phyloP scores from a whole-genome alignment of 2,329 filamentous ascomycete genomes.

The Nigrograna mackinnonii region DNA sequence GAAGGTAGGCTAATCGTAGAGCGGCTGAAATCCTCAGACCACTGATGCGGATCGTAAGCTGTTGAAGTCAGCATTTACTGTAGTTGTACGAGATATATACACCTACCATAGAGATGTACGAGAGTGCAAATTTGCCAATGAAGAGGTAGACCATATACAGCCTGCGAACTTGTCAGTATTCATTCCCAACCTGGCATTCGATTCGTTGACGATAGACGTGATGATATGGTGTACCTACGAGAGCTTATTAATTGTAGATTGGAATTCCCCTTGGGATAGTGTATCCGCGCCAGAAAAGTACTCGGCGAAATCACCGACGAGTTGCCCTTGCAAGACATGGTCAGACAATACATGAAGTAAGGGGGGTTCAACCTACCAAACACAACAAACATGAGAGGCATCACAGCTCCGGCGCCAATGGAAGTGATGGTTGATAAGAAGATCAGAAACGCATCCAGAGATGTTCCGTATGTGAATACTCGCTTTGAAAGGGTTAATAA shows the following conservation, averaged over 20 bases:
- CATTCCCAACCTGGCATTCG: too few species aligned
- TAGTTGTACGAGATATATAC: neutral
- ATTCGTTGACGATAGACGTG: too few species aligned
- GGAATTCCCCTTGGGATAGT: constrained; percentile 53
- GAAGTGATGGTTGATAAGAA: constrained; percentile 28
- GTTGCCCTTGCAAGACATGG: constrained; percentile 36
- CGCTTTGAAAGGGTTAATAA: constrained; percentile 23
- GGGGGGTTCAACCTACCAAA: constrained; percentile 47
- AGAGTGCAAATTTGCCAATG: constrained; percentile 37
- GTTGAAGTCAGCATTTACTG: neutral
- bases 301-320: constrained; percentile 59
- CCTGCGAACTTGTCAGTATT: constrained; percentile 1
- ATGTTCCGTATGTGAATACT: constrained; percentile 36
- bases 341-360: too few species aligned
- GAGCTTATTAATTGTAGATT: constrained; percentile 52
- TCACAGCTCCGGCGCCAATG: constrained; percentile 36
- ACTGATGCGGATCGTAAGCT: constrained; percentile 54
- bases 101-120: constrained; percentile 37
- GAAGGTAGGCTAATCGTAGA: constrained; percentile 54
- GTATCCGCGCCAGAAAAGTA: constrained; percentile 54
- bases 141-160: constrained; percentile 39
- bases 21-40: constrained; percentile 56
- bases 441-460: constrained; percentile 34
- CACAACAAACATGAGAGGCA: constrained; percentile 63
- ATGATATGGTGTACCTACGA: constrained; percentile 34